Base-by-base conservation (phyloP, 2,329 filamentous ascomycete species). In the Shiraia bambusicola region DNA sequence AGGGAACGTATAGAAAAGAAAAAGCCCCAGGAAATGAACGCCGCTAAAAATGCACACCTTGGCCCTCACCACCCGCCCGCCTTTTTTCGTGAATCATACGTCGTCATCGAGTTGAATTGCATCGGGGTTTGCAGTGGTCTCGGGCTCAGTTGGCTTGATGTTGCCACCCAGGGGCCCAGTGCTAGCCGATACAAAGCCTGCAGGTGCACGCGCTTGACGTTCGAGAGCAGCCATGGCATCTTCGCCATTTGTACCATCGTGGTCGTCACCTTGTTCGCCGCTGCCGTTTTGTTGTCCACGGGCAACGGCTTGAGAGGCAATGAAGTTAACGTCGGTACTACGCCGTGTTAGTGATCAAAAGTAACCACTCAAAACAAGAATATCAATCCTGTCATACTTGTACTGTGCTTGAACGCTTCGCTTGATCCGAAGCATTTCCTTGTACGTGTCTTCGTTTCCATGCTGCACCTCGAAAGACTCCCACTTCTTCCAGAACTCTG, bases 391-490 rank as follows among this genome's bases (percentile, higher is more conserved):
- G 34, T 71, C 76, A 63, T 78, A 82, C 79, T 97, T 97, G 77
- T 94, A 98, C 73, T 96, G 88, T 38, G 93, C 92, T 70, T 96
- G 90, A 10, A 98, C 93, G 69, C 89, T 95, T 66, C 93, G 79
- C 78, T 97, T 98, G 76, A 98, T 90, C 22, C 93, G 85, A 49
- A 97, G 77, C 93, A 98, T 98, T 68, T 98, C 93, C 75, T 95
- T 96, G 78, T 94, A 98, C 0, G 94, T 98, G 68, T 98, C 93
- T 69, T 98, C 94, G 71, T 98, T 98, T 52, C 93, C 93, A 64
- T 98, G 93, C 67, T 94, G 87, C 15, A 97, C 90, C 71, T 98
- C 94, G 69, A 98, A 98, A 40, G 84, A 79, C 70, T 98, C 93
- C 93, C 93, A 98, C 67, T 92, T 94, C 58, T 84, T 79, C 94